Base-by-base conservation (phyloP, 1,284 basidiomycete species). In the Phlebopus sp. region DNA sequence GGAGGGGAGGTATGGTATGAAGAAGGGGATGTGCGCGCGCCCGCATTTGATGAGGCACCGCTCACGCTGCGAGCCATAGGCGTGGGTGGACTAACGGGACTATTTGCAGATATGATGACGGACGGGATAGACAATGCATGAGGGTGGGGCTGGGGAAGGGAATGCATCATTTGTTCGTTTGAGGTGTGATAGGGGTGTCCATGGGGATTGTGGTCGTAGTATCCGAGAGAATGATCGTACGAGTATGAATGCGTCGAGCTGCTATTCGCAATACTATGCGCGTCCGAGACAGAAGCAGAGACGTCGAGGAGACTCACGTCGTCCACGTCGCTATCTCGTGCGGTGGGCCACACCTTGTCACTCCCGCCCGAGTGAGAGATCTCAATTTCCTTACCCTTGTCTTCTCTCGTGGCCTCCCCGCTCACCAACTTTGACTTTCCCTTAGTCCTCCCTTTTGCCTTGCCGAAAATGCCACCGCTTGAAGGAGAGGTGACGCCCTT, bases 401-500 rank as follows among this genome's bases (percentile, higher is more conserved):
- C 50, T 27, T 53, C 32, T 46, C 46, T 42, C 14, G 37, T 17
- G 18, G 56, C 66, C 62, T 67, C 73, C 36, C 68, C 67, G 9
- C 60, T 59, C 46, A 27, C 15, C 15, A 15, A 32, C 36, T 42
- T 51, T 13, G 51, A 58, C 55, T 62, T 54, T 43, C 40, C 36
- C 47, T 55, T 49, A 9, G 5, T 61, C 64, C 53, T 54, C 58
- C 66, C 69, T 70, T 52, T 62, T 55, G 67, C 55, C 52, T 60
- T 72, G 61, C 68, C 70, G 40, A 68, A 53, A 14, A 73, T 60
- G 38, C 71, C 56, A 29, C 64, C 62, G 9, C 72, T 67, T 2
- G 73, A 60, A 15, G 67, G 65, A 13, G 69, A 66, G 32, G 78
- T 74, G 13, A 81, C 79, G 54, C 81, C 75, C 69, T 83, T 86